Percentiles rank a stretch among this genome's conserved stretches.
Evolutionary conservation across 495 filamentous ascomycete genomes (phyloP).

Genomic region (Xylona heveae): DNA sequence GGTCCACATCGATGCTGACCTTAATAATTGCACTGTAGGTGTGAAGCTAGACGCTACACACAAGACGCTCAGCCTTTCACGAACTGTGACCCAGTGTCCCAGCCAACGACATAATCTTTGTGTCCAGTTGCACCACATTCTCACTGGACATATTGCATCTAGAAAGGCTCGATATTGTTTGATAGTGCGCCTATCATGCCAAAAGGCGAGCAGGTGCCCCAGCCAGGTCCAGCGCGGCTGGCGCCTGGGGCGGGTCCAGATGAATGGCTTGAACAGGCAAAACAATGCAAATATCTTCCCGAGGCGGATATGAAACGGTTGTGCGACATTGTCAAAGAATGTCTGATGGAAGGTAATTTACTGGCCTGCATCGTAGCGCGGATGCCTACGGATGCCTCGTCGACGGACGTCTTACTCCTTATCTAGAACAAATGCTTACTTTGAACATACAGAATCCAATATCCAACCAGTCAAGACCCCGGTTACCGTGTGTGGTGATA

Average conservation of each 20-base stretch:
- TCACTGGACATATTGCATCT: too few species aligned
- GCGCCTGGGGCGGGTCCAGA: conserved; percentile 67
- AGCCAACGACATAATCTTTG: too few species aligned
- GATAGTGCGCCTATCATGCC: conserved; percentile 16
- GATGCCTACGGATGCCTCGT: background rate
- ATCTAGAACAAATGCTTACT: conserved; percentile 1
- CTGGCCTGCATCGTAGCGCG: background rate
- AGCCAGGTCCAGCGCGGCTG: conserved; percentile 75
- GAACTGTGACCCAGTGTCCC: too few species aligned
- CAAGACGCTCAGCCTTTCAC: too few species aligned
- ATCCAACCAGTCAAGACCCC: conserved; percentile 90
- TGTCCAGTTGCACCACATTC: too few species aligned
- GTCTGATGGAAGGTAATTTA: conserved; percentile 71
- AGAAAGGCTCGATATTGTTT: too few species aligned
- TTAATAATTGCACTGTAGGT: too few species aligned
- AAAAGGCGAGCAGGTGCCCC: conserved; percentile 44
- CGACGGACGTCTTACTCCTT: background rate
- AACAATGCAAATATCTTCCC: conserved; percentile 89
- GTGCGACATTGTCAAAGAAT: conserved; percentile 97
- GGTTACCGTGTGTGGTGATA: conserved; percentile 96
- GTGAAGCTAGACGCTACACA: too few species aligned
- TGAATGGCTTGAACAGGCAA: conserved; percentile 89
- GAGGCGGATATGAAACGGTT: conserved; percentile 95
- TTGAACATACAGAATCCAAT: conserved; percentile 78
- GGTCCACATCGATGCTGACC: too few species aligned